Evolutionary conservation across 345 rosid species (phyloP).

Genomic region (Boechera stricta): DNA sequence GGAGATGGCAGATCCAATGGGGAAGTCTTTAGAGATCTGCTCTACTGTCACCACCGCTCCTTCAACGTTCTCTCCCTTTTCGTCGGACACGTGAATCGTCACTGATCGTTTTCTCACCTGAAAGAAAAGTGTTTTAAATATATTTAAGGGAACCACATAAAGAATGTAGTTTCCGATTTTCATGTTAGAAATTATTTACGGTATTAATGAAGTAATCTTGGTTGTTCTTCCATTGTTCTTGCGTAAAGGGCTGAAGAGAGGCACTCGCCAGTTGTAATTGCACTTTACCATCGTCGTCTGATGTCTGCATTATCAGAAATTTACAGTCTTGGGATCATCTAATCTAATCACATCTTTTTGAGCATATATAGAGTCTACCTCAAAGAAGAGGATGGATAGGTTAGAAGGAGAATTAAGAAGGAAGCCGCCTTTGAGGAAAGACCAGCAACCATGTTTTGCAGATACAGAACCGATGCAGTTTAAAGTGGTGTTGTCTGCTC

Average conservation of each 20-base stretch:
- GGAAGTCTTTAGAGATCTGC: slow-evolving; percentile 81
- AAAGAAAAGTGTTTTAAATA: background rate
- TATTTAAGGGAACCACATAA: background rate
- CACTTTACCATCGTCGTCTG: slow-evolving; percentile 44
- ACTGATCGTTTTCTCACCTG: slow-evolving; percentile 80
- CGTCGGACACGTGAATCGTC: slow-evolving; percentile 67
- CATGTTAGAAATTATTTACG: slow-evolving; percentile 44
- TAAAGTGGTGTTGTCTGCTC: slow-evolving; percentile 48
- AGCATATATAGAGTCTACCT: slow-evolving; percentile 46
- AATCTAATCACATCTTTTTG: background rate
- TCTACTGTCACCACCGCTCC: slow-evolving; percentile 57
- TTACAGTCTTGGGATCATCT: background rate
- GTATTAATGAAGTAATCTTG: slow-evolving; percentile 62
- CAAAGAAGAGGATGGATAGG: slow-evolving; percentile 54
- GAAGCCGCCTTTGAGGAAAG: slow-evolving; percentile 95
- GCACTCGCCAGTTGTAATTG: slow-evolving; percentile 52
- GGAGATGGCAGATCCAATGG: slow-evolving; percentile 83
- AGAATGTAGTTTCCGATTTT: background rate
- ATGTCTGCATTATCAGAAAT: slow-evolving; percentile 46
- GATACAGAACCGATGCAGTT: slow-evolving; percentile 73
- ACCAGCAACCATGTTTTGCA: slow-evolving; percentile 81
- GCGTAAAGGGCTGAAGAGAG: slow-evolving; percentile 76
- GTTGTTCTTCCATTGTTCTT: slow-evolving; percentile 68
- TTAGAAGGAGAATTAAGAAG: slow-evolving; percentile 58
- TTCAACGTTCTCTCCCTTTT: slow-evolving; percentile 57